Conservation (phyloP, 371 early-diverging fungal genomes). For the Cokeromyces recurvatus region DNA sequence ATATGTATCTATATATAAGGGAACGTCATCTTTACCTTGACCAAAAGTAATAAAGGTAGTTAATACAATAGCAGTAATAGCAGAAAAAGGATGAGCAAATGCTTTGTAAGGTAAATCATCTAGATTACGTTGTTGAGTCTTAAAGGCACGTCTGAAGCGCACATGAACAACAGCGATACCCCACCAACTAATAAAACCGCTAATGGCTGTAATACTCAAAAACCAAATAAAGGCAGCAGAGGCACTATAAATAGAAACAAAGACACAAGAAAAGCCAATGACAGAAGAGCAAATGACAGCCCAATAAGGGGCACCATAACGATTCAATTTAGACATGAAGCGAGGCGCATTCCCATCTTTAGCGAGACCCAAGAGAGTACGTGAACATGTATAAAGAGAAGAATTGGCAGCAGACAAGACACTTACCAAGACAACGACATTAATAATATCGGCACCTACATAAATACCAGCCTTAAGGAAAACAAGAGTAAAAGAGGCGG, state of each 20-base stretch:
- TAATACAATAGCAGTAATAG: constrained; percentile 42
- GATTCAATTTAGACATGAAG: constrained; percentile 44
- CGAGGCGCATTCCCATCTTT: constrained; percentile 63
- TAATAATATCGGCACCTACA: constrained; percentile 64
- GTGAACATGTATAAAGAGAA: constrained; percentile 63
- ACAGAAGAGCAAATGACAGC: constrained; percentile 51
- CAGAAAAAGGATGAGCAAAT: constrained; percentile 64
- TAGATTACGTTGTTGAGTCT: constrained; percentile 63
- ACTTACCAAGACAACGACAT: constrained; percentile 61
- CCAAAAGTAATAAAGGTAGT: constrained; percentile 50
- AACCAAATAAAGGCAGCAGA: constrained; percentile 68
- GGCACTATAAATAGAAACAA: constrained; percentile 48
- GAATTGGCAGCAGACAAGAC: constrained; percentile 72
- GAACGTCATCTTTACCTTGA: constrained; percentile 32
- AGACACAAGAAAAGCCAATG: constrained; percentile 53
- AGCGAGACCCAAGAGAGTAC: constrained; percentile 62
- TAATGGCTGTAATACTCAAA: constrained; percentile 64
- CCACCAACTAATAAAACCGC: constrained; percentile 78
- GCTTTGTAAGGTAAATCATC: constrained; percentile 70
- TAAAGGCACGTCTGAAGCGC: constrained; percentile 78
- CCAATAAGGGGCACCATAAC: constrained; percentile 52
- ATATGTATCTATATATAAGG: no score
- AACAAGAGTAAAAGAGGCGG: constrained; percentile 68
- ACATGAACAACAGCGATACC: constrained; percentile 72
- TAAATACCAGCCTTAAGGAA: constrained; percentile 59